Base-by-base conservation (phyloP, 2,329 filamentous ascomycete species). In the Calonectria pseudoturangicola region DNA sequence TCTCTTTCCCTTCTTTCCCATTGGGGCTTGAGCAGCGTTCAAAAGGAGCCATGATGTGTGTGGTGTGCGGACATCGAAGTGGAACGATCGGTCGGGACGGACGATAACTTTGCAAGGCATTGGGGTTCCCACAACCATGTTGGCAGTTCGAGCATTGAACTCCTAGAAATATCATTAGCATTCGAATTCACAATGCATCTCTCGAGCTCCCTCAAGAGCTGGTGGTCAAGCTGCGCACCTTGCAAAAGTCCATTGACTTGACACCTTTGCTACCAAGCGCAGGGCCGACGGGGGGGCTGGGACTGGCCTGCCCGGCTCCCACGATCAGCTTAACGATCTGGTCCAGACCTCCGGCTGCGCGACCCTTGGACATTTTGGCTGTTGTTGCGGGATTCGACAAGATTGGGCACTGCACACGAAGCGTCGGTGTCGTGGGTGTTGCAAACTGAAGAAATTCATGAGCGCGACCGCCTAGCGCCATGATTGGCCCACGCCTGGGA, bases 201-300 rank as follows among this genome's bases (percentile, higher is more conserved):
- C n/a, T 43, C n/a, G 45, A 54, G 25, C 36, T 64, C 45, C 21
- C 27, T 27, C 10, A 60, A 15, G 18, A 30, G 28, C 67, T 56
- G 41, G 18, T 48, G 18, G 54, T n/a, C 12, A 51, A 64, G 68
- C 41, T 64, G 58, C 84, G 73, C 73, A 98, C 96, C 90, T 98
- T 98, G 92, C 97, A 98, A 85, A 98, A 99, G 86, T 99, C 97
- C 93, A 99, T 99, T 71, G 94, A 97, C 89, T 99, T 99, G 75
- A 99, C 94, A 89, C 97, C 97, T 88, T 98, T 98, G 84, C 93
- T 96, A 87, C 97, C 97, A 77, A 99, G 90, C 67, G 97, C 97
- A 71, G 97, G 97, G 88, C 97, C 97, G 81, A 99, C 96, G 5
- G 97, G 97, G 41, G 97, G 97, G 86, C 95, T 97, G 36, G 97